Evolutionary conservation across 2,329 filamentous ascomycete species (phyloP).

Genomic region (Pseudogymnoascus sp.): DNA sequence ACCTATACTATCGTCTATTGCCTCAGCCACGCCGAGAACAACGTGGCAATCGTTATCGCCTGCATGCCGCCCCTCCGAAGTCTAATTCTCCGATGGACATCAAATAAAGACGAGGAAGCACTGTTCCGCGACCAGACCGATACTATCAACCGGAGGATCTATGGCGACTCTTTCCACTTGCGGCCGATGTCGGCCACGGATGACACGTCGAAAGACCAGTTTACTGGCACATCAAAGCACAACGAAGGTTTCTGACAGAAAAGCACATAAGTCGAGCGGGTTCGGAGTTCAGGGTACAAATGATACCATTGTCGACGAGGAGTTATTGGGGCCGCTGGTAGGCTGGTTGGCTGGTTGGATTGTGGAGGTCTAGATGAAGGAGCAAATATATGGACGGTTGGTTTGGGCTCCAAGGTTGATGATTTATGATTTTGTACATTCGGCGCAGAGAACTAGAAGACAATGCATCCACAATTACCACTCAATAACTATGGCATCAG

Average conservation of each 20-base stretch:
- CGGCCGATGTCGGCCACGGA: not conserved
- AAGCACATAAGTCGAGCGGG: not conserved
- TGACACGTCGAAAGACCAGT: not conserved
- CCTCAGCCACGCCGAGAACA: conserved; percentile 5
- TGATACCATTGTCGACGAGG: conserved; percentile 5
- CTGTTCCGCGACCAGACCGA: not conserved
- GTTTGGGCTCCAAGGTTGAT: not conserved
- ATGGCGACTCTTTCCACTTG: not conserved
- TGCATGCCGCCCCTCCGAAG: conserved; percentile 6
- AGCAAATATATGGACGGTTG: not conserved
- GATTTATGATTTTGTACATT: conserved; percentile 2
- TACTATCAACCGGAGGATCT: conserved; percentile 3
- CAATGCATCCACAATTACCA: not conserved
- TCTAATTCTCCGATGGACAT: not conserved
- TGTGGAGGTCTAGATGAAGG: not conserved
- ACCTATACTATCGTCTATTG: conserved; percentile 8
- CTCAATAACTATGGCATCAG: not conserved
- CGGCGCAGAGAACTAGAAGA: not conserved
- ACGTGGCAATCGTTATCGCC: not conserved
- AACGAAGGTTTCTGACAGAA: not conserved
- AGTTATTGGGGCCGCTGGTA: not conserved
- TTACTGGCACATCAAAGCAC: not conserved
- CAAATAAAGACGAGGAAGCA: conserved; percentile 5
- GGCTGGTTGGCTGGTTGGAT: not conserved
- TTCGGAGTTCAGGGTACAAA: not conserved